These are phyloP conservation scores for Lineolata rhizophorae DNA, from an alignment of 495 filamentous ascomycete genomes.

Conservation along the genomic window DNA sequence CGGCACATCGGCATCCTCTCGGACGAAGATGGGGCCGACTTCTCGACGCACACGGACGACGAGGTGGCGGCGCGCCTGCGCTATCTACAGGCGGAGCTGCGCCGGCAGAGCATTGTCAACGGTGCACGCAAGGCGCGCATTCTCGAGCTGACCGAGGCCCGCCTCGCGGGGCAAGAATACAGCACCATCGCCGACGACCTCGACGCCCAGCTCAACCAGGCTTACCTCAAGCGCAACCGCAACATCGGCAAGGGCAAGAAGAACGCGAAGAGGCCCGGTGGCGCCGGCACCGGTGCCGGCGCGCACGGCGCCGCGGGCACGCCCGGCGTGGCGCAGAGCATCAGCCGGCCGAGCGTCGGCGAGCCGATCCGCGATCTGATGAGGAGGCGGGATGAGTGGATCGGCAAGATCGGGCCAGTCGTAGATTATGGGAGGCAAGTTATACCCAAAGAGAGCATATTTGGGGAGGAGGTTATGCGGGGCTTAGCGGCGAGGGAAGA, in stretches of 20 bases:
- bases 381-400: conserved; percentile 73
- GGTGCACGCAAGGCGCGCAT: conserved; percentile 75
- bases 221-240: conserved; percentile 89
- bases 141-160: conserved; percentile 64
- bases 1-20: conserved; percentile 84
- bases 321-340: conserved; percentile 29
- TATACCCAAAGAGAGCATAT: conserved; percentile 42
- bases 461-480: conserved; percentile 33
- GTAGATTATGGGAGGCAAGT: conserved; percentile 52
- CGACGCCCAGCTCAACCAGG: conserved; percentile 82
- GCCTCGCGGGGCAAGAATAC: conserved; percentile 90
- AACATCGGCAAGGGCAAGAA: conserved; percentile 89
- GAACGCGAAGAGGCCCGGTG: conserved; percentile 53
- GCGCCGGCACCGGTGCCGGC: conserved; percentile 29
- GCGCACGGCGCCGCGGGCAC: conserved; percentile 20
- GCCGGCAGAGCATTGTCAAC: conserved; percentile 61
- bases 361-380: conserved; percentile 76
- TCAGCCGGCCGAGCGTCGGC: conserved; percentile 75
- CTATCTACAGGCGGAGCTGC: conserved; percentile 59
- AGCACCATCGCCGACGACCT: conserved; percentile 91
- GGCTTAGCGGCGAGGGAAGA: conserved; percentile 43
- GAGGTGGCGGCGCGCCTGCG: conserved; percentile 81
- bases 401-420: conserved; percentile 64
- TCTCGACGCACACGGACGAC: conserved; percentile 78
- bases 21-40: conserved; percentile 39